Evolutionary conservation across 2,329 filamentous ascomycete species (phyloP).

Genomic region (Penicillium italicum): DNA sequence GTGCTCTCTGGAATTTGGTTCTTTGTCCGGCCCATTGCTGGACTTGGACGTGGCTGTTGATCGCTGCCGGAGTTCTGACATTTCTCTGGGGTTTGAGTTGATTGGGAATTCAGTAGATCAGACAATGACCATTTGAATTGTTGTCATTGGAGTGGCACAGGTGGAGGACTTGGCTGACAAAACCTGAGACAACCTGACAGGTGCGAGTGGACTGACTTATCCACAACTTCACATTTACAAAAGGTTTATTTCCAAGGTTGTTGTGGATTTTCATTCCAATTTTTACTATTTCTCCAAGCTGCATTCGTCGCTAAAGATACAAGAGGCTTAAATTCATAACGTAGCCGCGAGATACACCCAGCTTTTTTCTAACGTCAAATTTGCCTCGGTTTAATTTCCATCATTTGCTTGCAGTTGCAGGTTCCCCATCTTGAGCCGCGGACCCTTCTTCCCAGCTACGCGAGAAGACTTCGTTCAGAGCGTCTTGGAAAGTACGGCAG

Average conservation of each 20-base stretch:
- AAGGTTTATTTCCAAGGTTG: no score
- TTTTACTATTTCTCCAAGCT: not conserved
- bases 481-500: conserved; percentile 60
- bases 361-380: not conserved
- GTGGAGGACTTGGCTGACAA: conserved; percentile 4
- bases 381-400: conserved; percentile 4
- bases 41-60: conserved; percentile 17
- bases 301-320: conserved; percentile 2
- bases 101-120: not conserved
- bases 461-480: conserved; percentile 59
- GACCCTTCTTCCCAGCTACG: conserved; percentile 46
- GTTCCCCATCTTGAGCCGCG: not conserved
- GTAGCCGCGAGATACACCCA: not conserved
- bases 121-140: not conserved
- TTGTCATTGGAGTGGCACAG: not conserved
- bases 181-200: not conserved
- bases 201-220: not conserved
- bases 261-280: not conserved
- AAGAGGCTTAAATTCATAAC: not conserved
- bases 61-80: conserved; percentile 35
- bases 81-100: conserved; percentile 2
- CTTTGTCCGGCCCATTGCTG: conserved; percentile 7
- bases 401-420: conserved; percentile 8
- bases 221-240: not conserved
- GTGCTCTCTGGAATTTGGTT: conserved; percentile 5